Evolutionary conservation across 257 asterid species (phyloP).

Genomic region (Solanum paucissectum): DNA sequence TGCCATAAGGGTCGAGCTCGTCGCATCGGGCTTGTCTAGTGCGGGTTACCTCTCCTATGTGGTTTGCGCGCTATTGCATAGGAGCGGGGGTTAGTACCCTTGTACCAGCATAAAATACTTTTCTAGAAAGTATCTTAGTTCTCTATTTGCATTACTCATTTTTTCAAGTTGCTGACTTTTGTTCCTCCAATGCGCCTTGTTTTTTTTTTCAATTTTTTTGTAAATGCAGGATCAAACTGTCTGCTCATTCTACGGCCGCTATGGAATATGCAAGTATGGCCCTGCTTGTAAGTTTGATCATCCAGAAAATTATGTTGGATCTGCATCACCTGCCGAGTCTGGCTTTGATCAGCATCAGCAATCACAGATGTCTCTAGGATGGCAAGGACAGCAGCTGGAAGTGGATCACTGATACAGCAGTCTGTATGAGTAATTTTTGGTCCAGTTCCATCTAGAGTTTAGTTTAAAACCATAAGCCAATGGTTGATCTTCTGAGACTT

Average conservation of each 20-base stretch:
- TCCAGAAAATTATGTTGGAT: slow-evolving; percentile 38
- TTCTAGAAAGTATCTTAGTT: not conserved
- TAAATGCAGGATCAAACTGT: slow-evolving; percentile 63
- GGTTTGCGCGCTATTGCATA: too few relatives aligned
- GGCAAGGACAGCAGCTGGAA: slow-evolving; percentile 30
- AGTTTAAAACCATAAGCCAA: not conserved
- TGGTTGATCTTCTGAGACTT: not conserved
- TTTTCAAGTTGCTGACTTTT: not conserved
- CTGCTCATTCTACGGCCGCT: slow-evolving; percentile 65
- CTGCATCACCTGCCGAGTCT: slow-evolving; percentile 1
- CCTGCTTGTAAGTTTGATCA: slow-evolving; percentile 85
- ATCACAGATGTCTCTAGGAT: slow-evolving; percentile 19
- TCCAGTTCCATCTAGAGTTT: not conserved
- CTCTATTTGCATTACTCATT: not conserved
- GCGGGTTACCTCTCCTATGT: too few relatives aligned
- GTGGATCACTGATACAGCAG: slow-evolving; percentile 19
- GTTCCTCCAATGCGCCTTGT: not conserved
- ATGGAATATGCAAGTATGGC: slow-evolving; percentile 90
- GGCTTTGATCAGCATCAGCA: slow-evolving; percentile 18
- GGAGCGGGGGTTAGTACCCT: not conserved
- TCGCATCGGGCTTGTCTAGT: too few relatives aligned
- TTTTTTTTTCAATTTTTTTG: not conserved
- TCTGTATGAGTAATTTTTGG: not conserved
- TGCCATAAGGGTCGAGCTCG: too few relatives aligned
- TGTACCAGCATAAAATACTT: not conserved